Percentiles rank a stretch among this genome's conserved stretches.
These are phyloP conservation scores for Zarea fungicola DNA, from an alignment of 2,329 filamentous ascomycete genomes.

Conservation along the genomic window DNA sequence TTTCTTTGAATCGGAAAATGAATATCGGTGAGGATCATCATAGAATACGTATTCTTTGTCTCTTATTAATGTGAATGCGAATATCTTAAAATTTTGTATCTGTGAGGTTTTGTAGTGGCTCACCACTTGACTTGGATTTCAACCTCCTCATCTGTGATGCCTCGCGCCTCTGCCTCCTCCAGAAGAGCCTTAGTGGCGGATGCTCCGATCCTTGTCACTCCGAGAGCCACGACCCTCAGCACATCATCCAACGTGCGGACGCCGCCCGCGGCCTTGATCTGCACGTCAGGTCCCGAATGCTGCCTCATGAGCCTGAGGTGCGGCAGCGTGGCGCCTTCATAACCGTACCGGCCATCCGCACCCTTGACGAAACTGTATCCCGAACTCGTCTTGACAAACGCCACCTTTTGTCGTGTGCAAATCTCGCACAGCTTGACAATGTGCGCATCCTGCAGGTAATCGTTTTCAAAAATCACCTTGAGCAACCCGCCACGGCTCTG, in stretches of 20 bases:
- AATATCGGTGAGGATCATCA: no score
- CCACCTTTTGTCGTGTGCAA: conserved; percentile 45
- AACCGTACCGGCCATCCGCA: conserved; percentile 44
- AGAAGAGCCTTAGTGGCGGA: conserved; percentile 51
- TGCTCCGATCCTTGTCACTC: conserved; percentile 51
- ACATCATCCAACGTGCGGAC: conserved; percentile 53
- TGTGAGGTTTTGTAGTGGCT: no score
- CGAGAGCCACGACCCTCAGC: conserved; percentile 47
- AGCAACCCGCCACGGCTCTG: conserved; percentile 38
- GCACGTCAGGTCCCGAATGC: conserved; percentile 36
- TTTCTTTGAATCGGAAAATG: no score
- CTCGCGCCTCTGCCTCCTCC: conserved; percentile 46
- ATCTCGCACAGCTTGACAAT: conserved; percentile 50
- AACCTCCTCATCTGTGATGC: conserved; percentile 32
- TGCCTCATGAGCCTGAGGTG: conserved; percentile 51
- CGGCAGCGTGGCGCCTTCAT: conserved; percentile 46
- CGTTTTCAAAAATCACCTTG: conserved; percentile 61
- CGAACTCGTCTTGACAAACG: conserved; percentile 56
- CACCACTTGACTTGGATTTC: conserved; percentile 15
- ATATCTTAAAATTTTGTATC: background rate
- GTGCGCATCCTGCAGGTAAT: conserved; percentile 46
- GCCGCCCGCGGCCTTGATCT: conserved; percentile 50
- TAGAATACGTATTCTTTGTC: no score
- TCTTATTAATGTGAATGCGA: no score
- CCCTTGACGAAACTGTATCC: conserved; percentile 58